Evolutionary conservation across 2,329 filamentous ascomycete genomes (phyloP), one percentile per base, ranked within the genome.

Genomic region (Colletotrichum paranaense): DNA sequence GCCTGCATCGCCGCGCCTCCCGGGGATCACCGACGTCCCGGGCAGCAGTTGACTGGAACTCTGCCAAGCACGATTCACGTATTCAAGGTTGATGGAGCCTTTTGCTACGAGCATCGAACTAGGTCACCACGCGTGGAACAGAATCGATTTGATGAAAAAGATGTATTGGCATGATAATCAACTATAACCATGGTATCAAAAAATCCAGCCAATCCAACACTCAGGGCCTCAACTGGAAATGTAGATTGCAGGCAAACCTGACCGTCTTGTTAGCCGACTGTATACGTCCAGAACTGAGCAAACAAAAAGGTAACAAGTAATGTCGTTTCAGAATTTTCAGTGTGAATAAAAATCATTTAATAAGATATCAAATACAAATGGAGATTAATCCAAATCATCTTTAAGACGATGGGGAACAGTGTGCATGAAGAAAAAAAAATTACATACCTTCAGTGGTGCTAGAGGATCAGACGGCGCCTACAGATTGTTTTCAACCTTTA

Each of bases 301-400:
- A 46, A 38, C 24, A 42, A 38, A 9, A 35, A 24, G 5, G 49
- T 9, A 26, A 35, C 7, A n/a, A 32, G n/a, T 28, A 12, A 5
- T 55, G 68, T 67, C 68, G 55, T 32, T 67, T 70, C 68, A 70
- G 68, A 49, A 70, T 70, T 70, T 70, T 70, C 68, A 70, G 68
- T 70, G 68, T 70, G 67, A 67, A 70, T 49, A 60, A 70, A 59
- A 52, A 70, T 70, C 68, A 70, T 67, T 30, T 70, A 70, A 67
- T 67, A 67, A 70, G 62, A 67, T 70, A 70, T 70, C 68, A 70
- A 56, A 65, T 67, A 67, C 32, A 35, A 14, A 70, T 56, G 62
- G 62, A 65, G 55, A 53, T 66, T 59, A 67, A 55, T 58, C 64
- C 64, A 56, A 46, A 35, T 70, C 68, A 70, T 70, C 68, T 59